Base-by-base conservation (phyloP, 345 rosid species). In the Clausena lansium region DNA sequence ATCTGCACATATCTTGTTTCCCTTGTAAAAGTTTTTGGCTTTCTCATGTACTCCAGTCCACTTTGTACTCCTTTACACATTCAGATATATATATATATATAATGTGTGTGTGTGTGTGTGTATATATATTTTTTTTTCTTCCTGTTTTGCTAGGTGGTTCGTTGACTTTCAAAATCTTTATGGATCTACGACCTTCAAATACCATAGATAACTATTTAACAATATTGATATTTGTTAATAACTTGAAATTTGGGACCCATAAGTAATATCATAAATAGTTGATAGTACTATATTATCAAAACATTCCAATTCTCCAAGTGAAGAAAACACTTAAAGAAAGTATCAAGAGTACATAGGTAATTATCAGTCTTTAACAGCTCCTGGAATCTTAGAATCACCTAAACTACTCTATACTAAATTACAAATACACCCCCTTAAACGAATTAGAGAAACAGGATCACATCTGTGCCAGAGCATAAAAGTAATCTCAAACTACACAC, bases 191-290 rank as follows among this genome's bases (percentile, higher is more conserved):
- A 69, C 55, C 72, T 45, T 20, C 58, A 47, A 45, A 69, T 41
- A 27, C 71, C 39, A 55, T 61, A 61, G 13, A 33, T 33, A 55
- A 71, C 75, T 22, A 20, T 71, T 55, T 55, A 71, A 71, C 47
- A 71, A 5, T 57, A n/a, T 3, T 28, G 35, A 45, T 57, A 62
- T 69, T 71, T 22, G 58, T 55, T 33, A 33, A 20, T 35, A 35
- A 55, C 15, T n/a, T 35, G 64, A 55, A 55, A 71, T 32, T 59
- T 71, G 30, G 74, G 27, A 24, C 13, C 39, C 45, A 71, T 9
- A 55, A 54, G 75, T 50, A 67, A 10, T 50, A 70, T 30, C 13
- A 35, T 17, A 70, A 4, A 59, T 24, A 59, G 64, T 11, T 2
- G 30, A 59, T 59, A 59, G 14, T 59, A 25, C 64, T 10, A 59